Evolutionary conservation across 805 yeast species (phyloP).

Genomic region (Cyberlindnera misumaiensis): DNA sequence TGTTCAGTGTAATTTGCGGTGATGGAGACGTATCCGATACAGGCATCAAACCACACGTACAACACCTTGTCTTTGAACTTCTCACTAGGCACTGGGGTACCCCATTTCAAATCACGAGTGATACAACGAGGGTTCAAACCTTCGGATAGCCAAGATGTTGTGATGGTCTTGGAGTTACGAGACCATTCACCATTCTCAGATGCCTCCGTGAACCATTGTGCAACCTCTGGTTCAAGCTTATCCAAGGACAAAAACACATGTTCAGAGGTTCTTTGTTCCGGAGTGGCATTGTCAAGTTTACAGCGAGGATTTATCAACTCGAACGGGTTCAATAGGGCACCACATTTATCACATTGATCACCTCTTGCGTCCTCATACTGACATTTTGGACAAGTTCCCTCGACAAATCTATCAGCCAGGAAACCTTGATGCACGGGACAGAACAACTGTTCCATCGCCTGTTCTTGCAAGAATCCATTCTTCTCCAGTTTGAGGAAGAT

Average conservation of each 20-base stretch:
- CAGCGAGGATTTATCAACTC: conserved; percentile 94
- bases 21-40: conserved; percentile 93
- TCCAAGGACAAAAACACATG: conserved; percentile 82
- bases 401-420: conserved; percentile 94
- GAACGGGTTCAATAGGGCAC: conserved; percentile 79
- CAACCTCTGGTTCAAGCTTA: conserved; percentile 71
- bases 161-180: conserved; percentile 80
- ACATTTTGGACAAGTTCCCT: conserved; percentile 96
- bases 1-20: conserved; percentile 81
- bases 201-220: conserved; percentile 64
- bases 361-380: conserved; percentile 96
- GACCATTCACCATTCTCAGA: conserved; percentile 83
- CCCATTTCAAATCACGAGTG: conserved; percentile 97
- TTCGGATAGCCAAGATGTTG: conserved; percentile 89
- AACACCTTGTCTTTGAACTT: conserved; percentile 83
- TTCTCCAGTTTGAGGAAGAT: conserved; percentile 71
- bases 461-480: conserved; percentile 81
- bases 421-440: conserved; percentile 88
- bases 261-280: conserved; percentile 72
- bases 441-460: conserved; percentile 81
- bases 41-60: conserved; percentile 98
- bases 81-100: conserved; percentile 93
- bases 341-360: conserved; percentile 98
- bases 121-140: conserved; percentile 93
- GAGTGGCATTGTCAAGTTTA: conserved; percentile 80